Evolutionary conservation across 208 protist species (phyloP), one percentile per base, ranked within the genome.

Genomic region (Wallacemonas collosoma): DNA sequence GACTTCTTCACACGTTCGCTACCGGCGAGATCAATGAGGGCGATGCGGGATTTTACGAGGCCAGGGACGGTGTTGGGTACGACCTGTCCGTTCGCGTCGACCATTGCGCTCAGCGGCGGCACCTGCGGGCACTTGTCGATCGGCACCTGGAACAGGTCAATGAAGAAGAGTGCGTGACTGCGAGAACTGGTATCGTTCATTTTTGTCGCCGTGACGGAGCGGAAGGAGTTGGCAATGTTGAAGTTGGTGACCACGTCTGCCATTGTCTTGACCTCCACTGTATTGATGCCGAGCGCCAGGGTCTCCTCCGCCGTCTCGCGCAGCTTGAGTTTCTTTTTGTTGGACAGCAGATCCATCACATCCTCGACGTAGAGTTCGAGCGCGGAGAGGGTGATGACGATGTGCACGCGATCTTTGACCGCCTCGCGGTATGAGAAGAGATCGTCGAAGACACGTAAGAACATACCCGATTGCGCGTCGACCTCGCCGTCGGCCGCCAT

Each of bases 1-100:
- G 94, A 98, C 39, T 88, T 82, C 73, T 98, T 98, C 17, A 96
- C 81, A 1, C 95, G 79, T 79, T 98, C 96, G 53, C 90, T 97
- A 43, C 94, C 96, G 44, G 97, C 98, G n/a, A 99, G 90, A 82
- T 99, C 98, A 11, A 99, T 96, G 41, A 99, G 90, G 26, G 98
- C 81, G 45, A 99, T 95, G 64, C 96, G 97, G 8, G 93, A 97
- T 26, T 84, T 85, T 8, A 93, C 91, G 35, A 97, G 79, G n/a
- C 93, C 93, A 1, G 83, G 72, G 14, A 93, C 83, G 26, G 75
- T 71, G 44, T 82, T 76, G 4, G 72, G 73, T 15, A 62, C 51
- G 39, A 83, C 63, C 38, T 75, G 76, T 2, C 83, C 81, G 51
- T 80, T 85, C 9, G 67, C 80, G 72, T 92, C 86, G 12, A 96